phyloP scores from a whole-genome alignment of 192 early-diverging fungal genomes.

The Phycomyces nitens region DNA sequence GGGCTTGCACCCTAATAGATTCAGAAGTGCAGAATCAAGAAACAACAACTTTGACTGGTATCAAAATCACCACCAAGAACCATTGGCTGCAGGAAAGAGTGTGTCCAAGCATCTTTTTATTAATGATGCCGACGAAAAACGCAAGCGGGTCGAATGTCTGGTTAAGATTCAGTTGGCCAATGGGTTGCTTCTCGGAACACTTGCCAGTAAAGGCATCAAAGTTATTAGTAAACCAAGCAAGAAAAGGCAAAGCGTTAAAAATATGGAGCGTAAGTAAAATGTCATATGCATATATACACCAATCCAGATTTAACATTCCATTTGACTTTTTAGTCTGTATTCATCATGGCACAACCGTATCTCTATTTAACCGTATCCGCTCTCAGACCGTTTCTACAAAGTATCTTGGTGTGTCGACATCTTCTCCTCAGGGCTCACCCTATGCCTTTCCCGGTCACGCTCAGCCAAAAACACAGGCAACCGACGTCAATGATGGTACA shows the following conservation, averaged over 20 bases:
- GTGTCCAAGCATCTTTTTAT: constrained; percentile 83
- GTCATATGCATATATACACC: background rate
- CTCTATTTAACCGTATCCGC: constrained; percentile 85
- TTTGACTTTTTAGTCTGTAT: constrained; percentile 60
- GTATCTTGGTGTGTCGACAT: constrained; percentile 64
- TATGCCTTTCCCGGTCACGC: constrained; percentile 30
- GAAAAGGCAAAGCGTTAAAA: constrained; percentile 83
- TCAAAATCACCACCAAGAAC: constrained; percentile 17
- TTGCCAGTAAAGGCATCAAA: constrained; percentile 78
- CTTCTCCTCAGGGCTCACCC: constrained; percentile 26
- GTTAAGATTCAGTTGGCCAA: constrained; percentile 68
- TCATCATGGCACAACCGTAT: constrained; percentile 80
- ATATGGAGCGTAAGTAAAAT: constrained; percentile 57
- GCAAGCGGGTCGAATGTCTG: constrained; percentile 71
- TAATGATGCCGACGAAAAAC: constrained; percentile 81
- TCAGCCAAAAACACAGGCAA: background rate
- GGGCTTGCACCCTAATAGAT: constrained; percentile 7
- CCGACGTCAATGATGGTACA: constrained; percentile 40
- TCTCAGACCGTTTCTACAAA: constrained; percentile 89
- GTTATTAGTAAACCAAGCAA: constrained; percentile 92
- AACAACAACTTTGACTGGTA: constrained; percentile 23
- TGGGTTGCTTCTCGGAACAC: constrained; percentile 57
- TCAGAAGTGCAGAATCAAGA: constrained; percentile 15
- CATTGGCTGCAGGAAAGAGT: constrained; percentile 60
- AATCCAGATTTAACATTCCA: too few species aligned